A percentile compares a stretch with the other conserved stretches of the same genome.
Evolutionary conservation across 148 eudicot species (phyloP).

Genomic region (Rhododendron griersonianum): DNA sequence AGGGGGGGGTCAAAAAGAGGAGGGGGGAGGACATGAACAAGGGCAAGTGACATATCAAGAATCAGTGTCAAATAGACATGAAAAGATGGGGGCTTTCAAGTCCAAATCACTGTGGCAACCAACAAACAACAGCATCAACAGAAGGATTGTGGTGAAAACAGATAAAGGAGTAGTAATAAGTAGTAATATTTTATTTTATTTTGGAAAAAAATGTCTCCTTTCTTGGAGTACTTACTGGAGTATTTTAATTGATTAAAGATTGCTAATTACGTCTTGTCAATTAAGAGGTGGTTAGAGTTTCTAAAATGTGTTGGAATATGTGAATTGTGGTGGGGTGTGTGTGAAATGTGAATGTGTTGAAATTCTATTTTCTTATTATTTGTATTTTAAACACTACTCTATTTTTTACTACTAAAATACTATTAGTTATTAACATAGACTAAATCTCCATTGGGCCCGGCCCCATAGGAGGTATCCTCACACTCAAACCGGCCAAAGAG

Average conservation of each 20-base stretch:
- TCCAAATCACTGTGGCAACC: conserved; percentile 82
- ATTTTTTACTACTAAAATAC: no score
- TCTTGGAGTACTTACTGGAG: not conserved
- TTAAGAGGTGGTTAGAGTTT: not conserved
- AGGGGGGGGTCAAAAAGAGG: not conserved
- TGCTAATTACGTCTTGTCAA: not conserved
- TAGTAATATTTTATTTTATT: not conserved
- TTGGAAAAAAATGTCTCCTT: not conserved
- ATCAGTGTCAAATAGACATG: conserved; percentile 66
- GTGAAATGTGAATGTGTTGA: not conserved
- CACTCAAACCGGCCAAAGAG: no score
- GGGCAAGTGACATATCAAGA: conserved; percentile 44
- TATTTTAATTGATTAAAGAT: not conserved
- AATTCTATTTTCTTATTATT: not conserved
- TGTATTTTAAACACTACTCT: not conserved
- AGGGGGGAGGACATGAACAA: conserved; percentile 27
- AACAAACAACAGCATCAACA: conserved; percentile 20
- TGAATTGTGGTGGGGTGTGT: not conserved
- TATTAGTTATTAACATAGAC: not conserved
- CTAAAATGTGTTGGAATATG: not conserved
- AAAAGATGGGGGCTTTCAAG: conserved; percentile 94
- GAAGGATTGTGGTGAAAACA: conserved; percentile 7
- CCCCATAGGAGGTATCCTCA: no score
- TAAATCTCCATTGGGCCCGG: no score
- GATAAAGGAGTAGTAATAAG: not conserved